phyloP scores from a whole-genome alignment of 352 stramenopile genomes.

The Thalassiosira livingstoniorum region DNA sequence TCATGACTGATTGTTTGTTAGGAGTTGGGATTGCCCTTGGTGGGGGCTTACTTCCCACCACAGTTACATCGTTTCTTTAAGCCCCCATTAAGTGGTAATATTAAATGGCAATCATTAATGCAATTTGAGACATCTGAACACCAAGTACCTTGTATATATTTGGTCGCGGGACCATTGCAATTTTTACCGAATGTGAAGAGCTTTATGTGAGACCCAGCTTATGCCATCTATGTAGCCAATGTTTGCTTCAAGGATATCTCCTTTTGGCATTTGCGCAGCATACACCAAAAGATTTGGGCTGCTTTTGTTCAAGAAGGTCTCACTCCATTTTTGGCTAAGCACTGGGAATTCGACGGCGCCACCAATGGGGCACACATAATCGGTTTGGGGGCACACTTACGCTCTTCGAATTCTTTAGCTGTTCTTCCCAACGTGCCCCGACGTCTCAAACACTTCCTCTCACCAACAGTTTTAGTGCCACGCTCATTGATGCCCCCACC shows the following conservation, averaged over 20 bases:
- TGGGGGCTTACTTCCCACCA: neutral
- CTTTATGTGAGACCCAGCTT: neutral
- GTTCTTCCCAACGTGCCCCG: too few relatives aligned
- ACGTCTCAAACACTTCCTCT: too few relatives aligned
- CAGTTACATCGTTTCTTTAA: slow-evolving; percentile 1
- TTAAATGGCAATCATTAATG: neutral
- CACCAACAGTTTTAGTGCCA: too few relatives aligned
- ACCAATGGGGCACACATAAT: too few relatives aligned
- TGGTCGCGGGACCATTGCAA: neutral
- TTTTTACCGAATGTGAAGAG: neutral
- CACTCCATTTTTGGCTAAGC: neutral
- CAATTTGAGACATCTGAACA: neutral
- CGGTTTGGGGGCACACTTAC: too few relatives aligned
- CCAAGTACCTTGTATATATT: neutral
- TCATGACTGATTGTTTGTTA: neutral
- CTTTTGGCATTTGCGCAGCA: neutral
- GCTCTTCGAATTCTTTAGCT: too few relatives aligned
- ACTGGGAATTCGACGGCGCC: neutral
- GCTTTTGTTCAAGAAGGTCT: neutral
- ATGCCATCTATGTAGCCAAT: neutral
- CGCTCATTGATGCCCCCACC: too few relatives aligned
- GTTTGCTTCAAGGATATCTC: neutral
- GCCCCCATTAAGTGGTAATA: neutral
- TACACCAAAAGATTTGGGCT: neutral
- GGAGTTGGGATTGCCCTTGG: neutral